Percentiles rank a stretch among this genome's conserved stretches.
phyloP scores from a whole-genome alignment of 192 early-diverging fungal genomes.

The Tieghemiomyces parasiticus region DNA sequence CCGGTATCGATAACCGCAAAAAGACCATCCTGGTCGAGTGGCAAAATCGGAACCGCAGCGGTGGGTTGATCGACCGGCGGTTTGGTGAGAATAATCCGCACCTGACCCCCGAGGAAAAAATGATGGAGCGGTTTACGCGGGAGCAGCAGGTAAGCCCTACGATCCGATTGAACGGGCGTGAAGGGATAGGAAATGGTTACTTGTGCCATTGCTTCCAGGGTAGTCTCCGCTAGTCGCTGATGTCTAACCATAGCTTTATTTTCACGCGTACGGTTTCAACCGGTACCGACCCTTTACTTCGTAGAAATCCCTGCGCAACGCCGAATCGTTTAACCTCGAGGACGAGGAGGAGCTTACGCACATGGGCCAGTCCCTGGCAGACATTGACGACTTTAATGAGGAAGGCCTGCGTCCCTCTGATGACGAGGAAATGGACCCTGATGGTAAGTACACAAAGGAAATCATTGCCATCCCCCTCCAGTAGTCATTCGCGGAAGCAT shows the following conservation, averaged over 20 bases:
- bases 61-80: conserved; percentile 77
- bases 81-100: conserved; percentile 84
- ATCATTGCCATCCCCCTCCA: background rate
- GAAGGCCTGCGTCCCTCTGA: conserved; percentile 31
- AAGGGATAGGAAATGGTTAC: too few species aligned
- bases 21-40: conserved; percentile 71
- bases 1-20: conserved; percentile 74
- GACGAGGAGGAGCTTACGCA: conserved; percentile 80
- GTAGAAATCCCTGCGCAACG: conserved; percentile 11
- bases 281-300: too few species aligned
- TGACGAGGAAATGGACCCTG: conserved; percentile 45
- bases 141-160: conserved; percentile 51
- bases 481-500: too few species aligned
- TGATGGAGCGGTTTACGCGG: conserved; percentile 83
- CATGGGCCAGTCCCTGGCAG: conserved; percentile 77
- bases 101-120: conserved; percentile 88
- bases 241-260: too few species aligned
- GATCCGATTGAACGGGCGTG: too few species aligned
- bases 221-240: too few species aligned
- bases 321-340: conserved; percentile 68
- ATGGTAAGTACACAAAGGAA: conserved; percentile 19
- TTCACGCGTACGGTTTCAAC: too few species aligned
- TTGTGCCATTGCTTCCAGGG: too few species aligned
- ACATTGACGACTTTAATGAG: conserved; percentile 73
- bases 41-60: conserved; percentile 44